Evolutionary conservation across 441 rosid species (phyloP), one percentile per base, ranked within the genome.

Genomic region (Euphorbia schlechtendalii): DNA sequence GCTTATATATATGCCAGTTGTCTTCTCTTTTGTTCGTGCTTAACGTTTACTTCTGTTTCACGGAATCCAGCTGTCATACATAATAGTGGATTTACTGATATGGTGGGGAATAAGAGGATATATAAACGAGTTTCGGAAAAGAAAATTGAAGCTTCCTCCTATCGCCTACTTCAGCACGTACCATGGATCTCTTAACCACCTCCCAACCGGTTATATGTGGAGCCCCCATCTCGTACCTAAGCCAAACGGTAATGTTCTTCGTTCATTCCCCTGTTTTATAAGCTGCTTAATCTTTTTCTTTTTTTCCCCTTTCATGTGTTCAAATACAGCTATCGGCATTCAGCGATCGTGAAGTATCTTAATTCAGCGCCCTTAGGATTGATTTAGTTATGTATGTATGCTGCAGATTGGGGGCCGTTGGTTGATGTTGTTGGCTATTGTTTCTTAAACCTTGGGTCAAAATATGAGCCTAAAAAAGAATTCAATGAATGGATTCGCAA

Each of bases 341-440:
- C n/a, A n/a, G n/a, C n/a, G n/a, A n/a, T n/a, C n/a, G n/a, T n/a
- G n/a, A n/a, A n/a, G n/a, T n/a, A n/a, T n/a, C n/a, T n/a, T n/a
- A n/a, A n/a, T n/a, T n/a, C n/a, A n/a, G n/a, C n/a, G n/a, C n/a
- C n/a, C n/a, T n/a, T n/a, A 51, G 51, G 22, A 30, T 59, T 64
- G 22, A 78, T 45, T 67, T 34, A 15, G 13, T 66, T n/a, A n/a
- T n/a, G n/a, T 34, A 53, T 67, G 63, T 64, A 36, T 67, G 76
- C 21, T 87, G 80, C 91, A 94, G 99, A 94, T 71, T 94, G 99
- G 99, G 96, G 92, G 15, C 81, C 92, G 41, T 74, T 80, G 67
- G 98, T 94, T 57, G 98, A 91, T 82, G 99, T 94, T 69, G 96
- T 91, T 68, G 99, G 99, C 62, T 91, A 86, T 80, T 94, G 96